Percentiles rank a stretch among this genome's conserved stretches.
phyloP scores from a whole-genome alignment of 2,329 filamentous ascomycete species.

The Lasiodiplodia theobromae region DNA sequence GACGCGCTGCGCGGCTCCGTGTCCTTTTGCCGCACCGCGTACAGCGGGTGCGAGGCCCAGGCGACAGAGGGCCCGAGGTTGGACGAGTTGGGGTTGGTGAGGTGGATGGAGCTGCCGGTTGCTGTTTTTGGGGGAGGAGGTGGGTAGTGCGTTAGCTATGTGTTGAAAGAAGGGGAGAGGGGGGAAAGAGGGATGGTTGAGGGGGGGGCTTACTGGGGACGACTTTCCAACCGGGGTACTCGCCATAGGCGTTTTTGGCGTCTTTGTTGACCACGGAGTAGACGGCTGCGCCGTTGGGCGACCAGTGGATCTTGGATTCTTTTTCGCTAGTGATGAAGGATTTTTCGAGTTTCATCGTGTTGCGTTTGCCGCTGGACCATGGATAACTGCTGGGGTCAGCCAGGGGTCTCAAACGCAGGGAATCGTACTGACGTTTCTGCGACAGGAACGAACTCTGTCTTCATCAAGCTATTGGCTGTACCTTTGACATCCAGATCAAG shows the following conservation, averaged over 20 bases:
- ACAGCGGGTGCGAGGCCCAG: constrained; percentile 61
- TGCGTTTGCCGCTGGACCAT: constrained; percentile 59
- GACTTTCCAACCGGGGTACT: constrained; percentile 57
- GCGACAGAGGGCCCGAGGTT: constrained; percentile 54
- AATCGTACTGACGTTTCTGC: constrained; percentile 39
- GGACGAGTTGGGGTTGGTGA: constrained; percentile 59
- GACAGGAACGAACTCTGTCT: constrained; percentile 40
- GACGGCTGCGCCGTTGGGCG: constrained; percentile 55
- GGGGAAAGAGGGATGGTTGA: constrained; percentile 35
- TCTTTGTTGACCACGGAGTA: constrained; percentile 62
- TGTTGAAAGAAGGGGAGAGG: constrained; percentile 40
- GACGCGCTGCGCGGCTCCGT: constrained; percentile 58
- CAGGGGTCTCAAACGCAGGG: neutral
- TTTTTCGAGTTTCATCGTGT: constrained; percentile 61
- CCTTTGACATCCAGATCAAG: constrained; percentile 50
- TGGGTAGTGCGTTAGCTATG: neutral
- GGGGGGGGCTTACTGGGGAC: neutral
- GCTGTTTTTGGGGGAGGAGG: neutral
- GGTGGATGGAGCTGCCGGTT: constrained; percentile 38
- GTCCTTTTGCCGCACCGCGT: constrained; percentile 60
- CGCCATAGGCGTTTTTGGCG: constrained; percentile 57
- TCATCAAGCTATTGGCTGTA: constrained; percentile 45
- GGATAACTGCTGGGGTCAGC: constrained; percentile 40
- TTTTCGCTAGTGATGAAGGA: constrained; percentile 47
- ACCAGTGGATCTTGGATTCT: constrained; percentile 56